Conservation (phyloP, 768 basidiomycete genomes). For the Favolaschia claudopus region DNA sequence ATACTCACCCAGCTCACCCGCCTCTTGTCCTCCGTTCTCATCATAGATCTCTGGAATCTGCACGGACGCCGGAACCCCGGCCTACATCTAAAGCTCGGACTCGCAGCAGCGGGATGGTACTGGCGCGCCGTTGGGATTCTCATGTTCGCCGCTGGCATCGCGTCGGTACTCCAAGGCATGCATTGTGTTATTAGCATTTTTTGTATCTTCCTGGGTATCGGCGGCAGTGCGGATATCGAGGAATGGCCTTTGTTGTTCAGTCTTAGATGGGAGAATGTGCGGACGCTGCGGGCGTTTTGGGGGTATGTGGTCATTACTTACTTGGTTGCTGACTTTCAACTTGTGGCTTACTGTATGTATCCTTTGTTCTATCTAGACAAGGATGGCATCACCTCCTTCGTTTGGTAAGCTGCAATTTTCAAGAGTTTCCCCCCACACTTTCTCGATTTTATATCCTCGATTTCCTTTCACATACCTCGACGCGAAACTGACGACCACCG, state of each 20-base stretch:
- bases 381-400: constrained; percentile 24
- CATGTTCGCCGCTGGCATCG: not conserved
- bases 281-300: constrained; percentile 24
- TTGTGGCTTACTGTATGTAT: not conserved
- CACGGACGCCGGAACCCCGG: constrained; percentile 22
- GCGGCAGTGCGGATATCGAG: no score
- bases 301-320: constrained; percentile 4
- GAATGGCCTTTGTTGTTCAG: constrained; percentile 25
- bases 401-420: not conserved
- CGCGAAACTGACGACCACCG: no score
- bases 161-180: not conserved
- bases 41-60: constrained; percentile 15
- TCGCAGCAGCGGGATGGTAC: constrained; percentile 2
- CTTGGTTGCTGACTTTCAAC: no score
- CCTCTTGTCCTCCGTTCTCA: not conserved
- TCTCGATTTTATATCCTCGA: not conserved
- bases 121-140: constrained; percentile 12
- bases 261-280: not conserved
- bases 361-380: no score
- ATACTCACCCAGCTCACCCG: not conserved
- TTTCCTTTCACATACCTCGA: no score
- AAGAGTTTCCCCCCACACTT: not conserved
- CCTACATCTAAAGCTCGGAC: not conserved
- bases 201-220: not conserved
- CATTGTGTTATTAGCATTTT: constrained; percentile 8